These are phyloP conservation scores for Neocucurbitaria cava DNA, from an alignment of 2,329 filamentous ascomycete genomes.

Conservation along the genomic window DNA sequence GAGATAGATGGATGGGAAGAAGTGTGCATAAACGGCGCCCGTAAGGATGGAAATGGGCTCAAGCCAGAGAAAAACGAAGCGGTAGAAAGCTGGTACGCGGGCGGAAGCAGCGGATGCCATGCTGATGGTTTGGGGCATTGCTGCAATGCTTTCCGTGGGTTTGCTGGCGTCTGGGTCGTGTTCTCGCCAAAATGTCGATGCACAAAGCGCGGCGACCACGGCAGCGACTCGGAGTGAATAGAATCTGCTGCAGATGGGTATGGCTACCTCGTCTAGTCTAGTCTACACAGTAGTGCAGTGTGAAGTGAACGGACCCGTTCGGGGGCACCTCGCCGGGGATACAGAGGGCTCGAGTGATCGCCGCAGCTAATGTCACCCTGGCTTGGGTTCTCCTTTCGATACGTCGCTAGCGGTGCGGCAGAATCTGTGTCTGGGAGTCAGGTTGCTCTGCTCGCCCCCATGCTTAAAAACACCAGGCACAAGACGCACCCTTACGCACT, in stretches of 20 bases:
- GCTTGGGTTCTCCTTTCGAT: constrained; percentile 1
- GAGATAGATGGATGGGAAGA: constrained; percentile 65
- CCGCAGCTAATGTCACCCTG: constrained; percentile 3
- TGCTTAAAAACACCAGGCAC: constrained; percentile 1
- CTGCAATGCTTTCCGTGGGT: not conserved
- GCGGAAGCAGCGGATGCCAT: constrained; percentile 41
- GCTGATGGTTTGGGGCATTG: constrained; percentile 7
- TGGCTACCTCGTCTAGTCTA: too few species aligned
- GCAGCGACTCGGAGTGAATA: not conserved
- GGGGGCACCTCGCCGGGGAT: not conserved
- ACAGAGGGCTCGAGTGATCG: not conserved
- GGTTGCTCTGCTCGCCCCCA: not conserved
- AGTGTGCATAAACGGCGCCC: constrained; percentile 62
- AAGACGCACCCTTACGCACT: constrained; percentile 3
- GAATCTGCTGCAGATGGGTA: not conserved
- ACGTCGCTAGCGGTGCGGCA: constrained; percentile 6
- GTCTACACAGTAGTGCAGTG: too few species aligned
- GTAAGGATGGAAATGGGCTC: constrained; percentile 65
- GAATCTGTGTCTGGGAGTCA: too few species aligned
- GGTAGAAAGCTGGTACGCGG: constrained; percentile 67
- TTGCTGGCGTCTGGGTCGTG: constrained; percentile 13
- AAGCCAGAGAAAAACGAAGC: constrained; percentile 76
- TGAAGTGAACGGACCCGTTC: not conserved
- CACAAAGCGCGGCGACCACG: not conserved
- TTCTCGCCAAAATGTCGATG: constrained; percentile 11